These are phyloP conservation scores for Euphrasia arctica DNA, from an alignment of 305 asterid species.

Conservation along the genomic window DNA sequence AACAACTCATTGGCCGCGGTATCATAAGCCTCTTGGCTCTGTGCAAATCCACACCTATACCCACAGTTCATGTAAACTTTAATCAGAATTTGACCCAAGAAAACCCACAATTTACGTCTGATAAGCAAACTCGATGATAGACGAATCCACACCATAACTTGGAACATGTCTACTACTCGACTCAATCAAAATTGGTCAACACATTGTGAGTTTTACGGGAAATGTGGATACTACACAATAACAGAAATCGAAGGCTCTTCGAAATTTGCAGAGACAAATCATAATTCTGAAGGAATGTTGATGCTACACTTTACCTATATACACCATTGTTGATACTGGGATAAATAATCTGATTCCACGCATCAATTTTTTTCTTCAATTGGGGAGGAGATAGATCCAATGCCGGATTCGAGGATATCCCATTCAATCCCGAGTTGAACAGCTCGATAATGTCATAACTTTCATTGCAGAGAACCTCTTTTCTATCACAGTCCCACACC, in stretches of 20 bases:
- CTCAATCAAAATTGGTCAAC: too few species aligned
- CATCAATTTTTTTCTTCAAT: conserved; percentile 46
- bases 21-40: conserved; percentile 85
- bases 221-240: too few species aligned
- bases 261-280: too few species aligned
- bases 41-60: conserved; percentile 89
- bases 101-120: too few species aligned
- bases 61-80: not conserved
- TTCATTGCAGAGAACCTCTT: conserved; percentile 79
- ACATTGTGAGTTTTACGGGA: not conserved
- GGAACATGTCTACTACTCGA: not conserved
- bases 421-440: conserved; percentile 66
- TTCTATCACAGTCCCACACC: conserved; percentile 69
- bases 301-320: conserved; percentile 45
- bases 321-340: conserved; percentile 84
- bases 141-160: too few species aligned
- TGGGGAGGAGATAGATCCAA: conserved; percentile 68
- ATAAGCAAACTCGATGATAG: too few species aligned
- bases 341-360: conserved; percentile 76
- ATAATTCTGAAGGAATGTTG: too few species aligned
- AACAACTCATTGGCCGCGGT: conserved; percentile 59
- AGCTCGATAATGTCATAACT: conserved; percentile 74
- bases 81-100: too few species aligned
- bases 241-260: not conserved
- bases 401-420: conserved; percentile 46